Evolutionary conservation across 805 yeast species (phyloP).

Genomic region (Candida yuanshanica): DNA sequence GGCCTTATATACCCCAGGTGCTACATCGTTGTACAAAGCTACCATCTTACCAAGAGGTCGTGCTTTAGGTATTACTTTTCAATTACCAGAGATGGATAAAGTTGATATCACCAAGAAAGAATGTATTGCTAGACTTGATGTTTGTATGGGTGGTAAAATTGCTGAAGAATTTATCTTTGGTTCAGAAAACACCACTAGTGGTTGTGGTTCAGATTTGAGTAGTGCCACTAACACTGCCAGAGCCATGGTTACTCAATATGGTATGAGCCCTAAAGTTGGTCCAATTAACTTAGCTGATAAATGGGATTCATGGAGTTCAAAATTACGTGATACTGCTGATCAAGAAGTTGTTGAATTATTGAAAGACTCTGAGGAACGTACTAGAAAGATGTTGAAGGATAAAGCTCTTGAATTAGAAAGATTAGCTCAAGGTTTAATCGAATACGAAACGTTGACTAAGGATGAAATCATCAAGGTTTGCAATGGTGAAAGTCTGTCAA

Average conservation of each 20-base stretch:
- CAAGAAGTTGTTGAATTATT: constrained; percentile 79
- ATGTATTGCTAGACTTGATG: constrained; percentile 88
- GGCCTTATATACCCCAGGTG: constrained; percentile 95
- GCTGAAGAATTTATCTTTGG: constrained; percentile 95
- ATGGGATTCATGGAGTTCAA: constrained; percentile 94
- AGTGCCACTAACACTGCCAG: constrained; percentile 90
- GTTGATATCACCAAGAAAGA: constrained; percentile 87
- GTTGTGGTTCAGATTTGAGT: constrained; percentile 88
- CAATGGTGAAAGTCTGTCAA: constrained; percentile 68
- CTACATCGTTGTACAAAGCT: constrained; percentile 92
- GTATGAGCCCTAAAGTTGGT: constrained; percentile 92
- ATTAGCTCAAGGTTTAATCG: constrained; percentile 87
- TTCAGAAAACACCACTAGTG: constrained; percentile 86
- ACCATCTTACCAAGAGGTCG: constrained; percentile 95
- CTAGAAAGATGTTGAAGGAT: constrained; percentile 59
- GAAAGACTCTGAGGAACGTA: constrained; percentile 71
- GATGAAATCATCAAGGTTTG: constrained; percentile 87
- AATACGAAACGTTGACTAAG: constrained; percentile 89
- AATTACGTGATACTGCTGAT: constrained; percentile 85
- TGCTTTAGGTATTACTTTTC: constrained; percentile 95
- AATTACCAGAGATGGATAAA: constrained; percentile 97
- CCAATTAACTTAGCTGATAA: constrained; percentile 86
- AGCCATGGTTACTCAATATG: constrained; percentile 95
- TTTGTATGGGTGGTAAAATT: constrained; percentile 98
- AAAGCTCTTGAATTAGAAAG: constrained; percentile 70